Percentiles rank a stretch among this genome's conserved stretches.
phyloP scores from a whole-genome alignment of 768 basidiomycete species.

The Baorangia bicolor region DNA sequence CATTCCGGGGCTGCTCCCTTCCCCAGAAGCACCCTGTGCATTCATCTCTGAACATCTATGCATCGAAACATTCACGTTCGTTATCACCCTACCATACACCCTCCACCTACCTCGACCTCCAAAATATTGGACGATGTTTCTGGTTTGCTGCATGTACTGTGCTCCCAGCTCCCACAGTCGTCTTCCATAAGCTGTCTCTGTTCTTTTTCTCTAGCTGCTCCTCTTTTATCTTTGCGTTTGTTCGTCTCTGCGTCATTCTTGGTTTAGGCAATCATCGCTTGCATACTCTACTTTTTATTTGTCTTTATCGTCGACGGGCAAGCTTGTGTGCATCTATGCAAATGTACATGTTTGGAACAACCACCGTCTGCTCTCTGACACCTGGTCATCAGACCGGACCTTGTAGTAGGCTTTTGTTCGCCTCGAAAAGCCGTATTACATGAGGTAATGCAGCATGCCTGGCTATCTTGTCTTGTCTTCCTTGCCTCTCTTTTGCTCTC shows the following conservation, averaged over 20 bases:
- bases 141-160: conserved; percentile 27
- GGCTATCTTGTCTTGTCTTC: not conserved
- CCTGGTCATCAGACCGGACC: not conserved
- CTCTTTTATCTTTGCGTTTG: conserved; percentile 3
- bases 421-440: not conserved
- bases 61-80: conserved; percentile 25
- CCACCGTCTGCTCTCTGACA: not conserved
- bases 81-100: conserved; percentile 29
- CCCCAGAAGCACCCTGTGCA: conserved; percentile 14
- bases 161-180: conserved; percentile 7
- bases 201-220: not conserved
- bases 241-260: conserved; percentile 11
- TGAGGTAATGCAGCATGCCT: conserved; percentile 16
- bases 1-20: not conserved
- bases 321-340: conserved; percentile 25
- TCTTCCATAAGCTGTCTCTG: conserved; percentile 6
- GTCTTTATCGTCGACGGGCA: conserved; percentile 32
- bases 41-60: conserved; percentile 23
- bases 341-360: conserved; percentile 31
- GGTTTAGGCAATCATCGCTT: conserved; percentile 18
- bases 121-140: conserved; percentile 30
- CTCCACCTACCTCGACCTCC: conserved; percentile 17
- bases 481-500: not conserved
- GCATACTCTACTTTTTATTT: conserved; percentile 34
- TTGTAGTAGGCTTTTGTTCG: conserved; percentile 15